Evolutionary conservation across 371 early-diverging fungal genomes (phyloP).

Genomic region (Mucor racemosus): DNA sequence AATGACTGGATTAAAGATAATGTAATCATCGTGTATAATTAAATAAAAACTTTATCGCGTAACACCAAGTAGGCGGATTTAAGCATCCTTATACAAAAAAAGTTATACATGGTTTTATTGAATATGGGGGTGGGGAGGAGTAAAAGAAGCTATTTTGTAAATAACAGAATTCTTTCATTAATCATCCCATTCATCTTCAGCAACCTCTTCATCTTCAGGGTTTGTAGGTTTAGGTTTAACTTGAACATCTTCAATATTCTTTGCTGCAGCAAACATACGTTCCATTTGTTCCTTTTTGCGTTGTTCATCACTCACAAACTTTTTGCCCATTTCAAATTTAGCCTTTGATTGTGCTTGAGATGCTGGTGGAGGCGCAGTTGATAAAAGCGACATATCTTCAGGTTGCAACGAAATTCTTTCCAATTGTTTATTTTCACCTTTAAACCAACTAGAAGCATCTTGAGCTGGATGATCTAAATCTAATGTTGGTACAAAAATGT

Average conservation of each 20-base stretch:
- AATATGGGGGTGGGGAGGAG: no score
- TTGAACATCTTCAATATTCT: constrained; percentile 44
- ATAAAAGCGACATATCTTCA: constrained; percentile 59
- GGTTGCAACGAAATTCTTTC: constrained; percentile 59
- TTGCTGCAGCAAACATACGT: constrained; percentile 61
- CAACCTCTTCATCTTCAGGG: constrained; percentile 29
- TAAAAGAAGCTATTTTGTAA: no score
- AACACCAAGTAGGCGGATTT: neutral
- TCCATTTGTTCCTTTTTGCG: constrained; percentile 57
- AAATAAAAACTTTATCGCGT: neutral
- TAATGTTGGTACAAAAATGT: constrained; percentile 72
- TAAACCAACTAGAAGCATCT: constrained; percentile 63
- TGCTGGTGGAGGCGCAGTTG: constrained; percentile 53
- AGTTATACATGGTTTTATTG: no score
- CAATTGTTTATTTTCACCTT: constrained; percentile 34
- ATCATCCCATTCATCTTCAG: constrained; percentile 39
- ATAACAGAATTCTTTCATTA: constrained; percentile 4
- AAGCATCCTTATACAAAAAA: neutral
- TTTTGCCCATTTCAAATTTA: constrained; percentile 50
- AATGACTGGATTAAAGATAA: constrained; percentile 17
- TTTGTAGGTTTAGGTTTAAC: constrained; percentile 37
- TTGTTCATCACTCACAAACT: constrained; percentile 41
- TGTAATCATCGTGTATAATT: constrained; percentile 11
- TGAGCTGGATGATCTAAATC: constrained; percentile 60
- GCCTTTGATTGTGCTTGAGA: constrained; percentile 37